Conservation (phyloP, 2,329 filamentous ascomycete genomes). For the Camillea tinctor region DNA sequence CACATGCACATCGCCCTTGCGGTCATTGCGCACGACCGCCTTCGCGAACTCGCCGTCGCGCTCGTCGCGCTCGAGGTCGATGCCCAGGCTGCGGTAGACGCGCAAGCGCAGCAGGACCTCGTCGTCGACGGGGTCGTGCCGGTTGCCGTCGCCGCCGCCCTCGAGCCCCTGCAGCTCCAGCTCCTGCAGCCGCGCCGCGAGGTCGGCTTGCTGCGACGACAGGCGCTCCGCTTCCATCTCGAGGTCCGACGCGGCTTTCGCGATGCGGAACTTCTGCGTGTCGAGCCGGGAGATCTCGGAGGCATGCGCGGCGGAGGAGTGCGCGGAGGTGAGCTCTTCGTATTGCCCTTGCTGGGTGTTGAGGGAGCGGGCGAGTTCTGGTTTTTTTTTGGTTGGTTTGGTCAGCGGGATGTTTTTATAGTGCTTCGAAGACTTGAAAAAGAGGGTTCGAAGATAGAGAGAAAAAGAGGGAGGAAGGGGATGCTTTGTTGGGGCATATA, state of each 20-base stretch:
- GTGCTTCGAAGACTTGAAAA: too few relatives aligned
- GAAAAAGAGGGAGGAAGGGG: constrained; percentile 21
- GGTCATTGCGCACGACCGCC: constrained; percentile 80
- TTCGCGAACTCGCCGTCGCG: constrained; percentile 75
- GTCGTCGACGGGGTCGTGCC: constrained; percentile 54
- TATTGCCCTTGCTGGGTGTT: constrained; percentile 74
- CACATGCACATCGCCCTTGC: constrained; percentile 89
- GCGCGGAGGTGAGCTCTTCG: constrained; percentile 69
- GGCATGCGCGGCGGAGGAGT: constrained; percentile 78
- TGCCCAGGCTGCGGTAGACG: constrained; percentile 86
- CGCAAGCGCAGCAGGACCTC: constrained; percentile 75
- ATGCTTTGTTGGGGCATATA: neutral
- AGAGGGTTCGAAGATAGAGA: constrained; percentile 6
- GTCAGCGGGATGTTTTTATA: too few relatives aligned
- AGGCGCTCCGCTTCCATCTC: constrained; percentile 96
- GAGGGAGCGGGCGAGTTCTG: constrained; percentile 70
- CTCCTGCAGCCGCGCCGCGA: constrained; percentile 74
- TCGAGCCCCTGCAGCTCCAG: constrained; percentile 86
- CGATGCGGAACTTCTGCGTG: constrained; percentile 89
- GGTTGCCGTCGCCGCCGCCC: constrained; percentile 45
- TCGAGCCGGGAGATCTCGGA: constrained; percentile 83
- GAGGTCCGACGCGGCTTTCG: constrained; percentile 85
- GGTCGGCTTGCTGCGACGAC: constrained; percentile 70
- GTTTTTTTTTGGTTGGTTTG: constrained; percentile 20
- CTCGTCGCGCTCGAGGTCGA: constrained; percentile 80